phyloP scores from a whole-genome alignment of 805 yeast species.

The Pichia gijzeniarum region DNA sequence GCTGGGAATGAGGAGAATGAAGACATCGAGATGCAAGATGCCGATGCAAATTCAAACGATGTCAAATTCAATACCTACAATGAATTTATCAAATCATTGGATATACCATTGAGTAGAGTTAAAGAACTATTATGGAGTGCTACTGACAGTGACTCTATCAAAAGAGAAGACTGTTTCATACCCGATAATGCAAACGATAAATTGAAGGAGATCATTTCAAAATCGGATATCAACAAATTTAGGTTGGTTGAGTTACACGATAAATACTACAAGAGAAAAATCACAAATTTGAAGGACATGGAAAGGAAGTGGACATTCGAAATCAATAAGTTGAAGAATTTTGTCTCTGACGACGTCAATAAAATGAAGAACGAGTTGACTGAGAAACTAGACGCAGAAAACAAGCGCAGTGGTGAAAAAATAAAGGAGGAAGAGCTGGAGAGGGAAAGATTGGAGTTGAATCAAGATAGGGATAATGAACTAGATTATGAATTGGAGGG shows the following conservation, averaged over 20 bases:
- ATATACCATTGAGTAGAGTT: neutral
- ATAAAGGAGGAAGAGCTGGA: constrained; percentile 14
- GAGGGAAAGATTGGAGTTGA: constrained; percentile 2
- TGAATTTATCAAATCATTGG: constrained; percentile 1
- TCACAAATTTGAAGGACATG: constrained; percentile 16
- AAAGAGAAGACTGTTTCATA: constrained; percentile 12
- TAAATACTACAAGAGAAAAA: constrained; percentile 21
- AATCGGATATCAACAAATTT: constrained; percentile 24
- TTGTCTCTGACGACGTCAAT: constrained; percentile 19
- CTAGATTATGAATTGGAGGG: constrained; percentile 4
- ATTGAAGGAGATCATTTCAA: constrained; percentile 17
- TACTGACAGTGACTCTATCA: constrained; percentile 1
- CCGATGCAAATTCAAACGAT: neutral
- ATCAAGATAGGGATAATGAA: constrained; percentile 5
- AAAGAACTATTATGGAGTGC: constrained; percentile 8
- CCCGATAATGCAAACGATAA: constrained; percentile 16
- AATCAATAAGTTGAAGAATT: constrained; percentile 18
- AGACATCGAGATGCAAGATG: constrained; percentile 8
- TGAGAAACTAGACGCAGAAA: constrained; percentile 11
- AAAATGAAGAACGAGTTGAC: constrained; percentile 12
- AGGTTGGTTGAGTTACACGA: constrained; percentile 25
- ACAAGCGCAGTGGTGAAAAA: constrained; percentile 11
- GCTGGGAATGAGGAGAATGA: constrained; percentile 7
- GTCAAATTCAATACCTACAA: neutral
- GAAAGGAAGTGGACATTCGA: constrained; percentile 27